These are phyloP conservation scores for Reutealis trisperma DNA, from an alignment of 345 rosid species.

Conservation along the genomic window DNA sequence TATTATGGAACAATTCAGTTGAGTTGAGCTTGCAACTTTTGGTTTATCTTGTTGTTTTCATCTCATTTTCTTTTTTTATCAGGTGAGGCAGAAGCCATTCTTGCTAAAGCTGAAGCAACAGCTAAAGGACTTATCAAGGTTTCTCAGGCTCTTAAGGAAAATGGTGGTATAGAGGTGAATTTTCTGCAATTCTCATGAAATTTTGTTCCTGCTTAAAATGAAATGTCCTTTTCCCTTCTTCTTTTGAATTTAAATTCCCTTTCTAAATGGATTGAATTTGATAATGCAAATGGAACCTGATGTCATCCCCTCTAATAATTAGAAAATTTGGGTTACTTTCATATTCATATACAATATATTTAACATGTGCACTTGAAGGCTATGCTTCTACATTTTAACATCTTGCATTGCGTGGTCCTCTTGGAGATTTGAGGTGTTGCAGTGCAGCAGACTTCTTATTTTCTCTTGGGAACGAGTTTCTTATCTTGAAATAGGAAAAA, in stretches of 20 bases:
- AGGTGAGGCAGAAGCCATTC: slow-evolving; percentile 96
- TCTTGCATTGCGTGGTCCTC: too few species aligned
- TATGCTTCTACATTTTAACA: too few species aligned
- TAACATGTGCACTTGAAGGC: background rate
- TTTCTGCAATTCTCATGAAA: background rate
- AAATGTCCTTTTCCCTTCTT: background rate
- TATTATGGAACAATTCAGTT: background rate
- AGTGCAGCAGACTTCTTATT: background rate
- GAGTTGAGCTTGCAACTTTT: background rate
- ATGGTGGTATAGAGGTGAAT: slow-evolving; percentile 85
- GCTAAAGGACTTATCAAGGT: slow-evolving; percentile 68
- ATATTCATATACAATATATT: background rate
- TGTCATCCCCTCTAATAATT: background rate
- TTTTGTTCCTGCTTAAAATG: background rate
- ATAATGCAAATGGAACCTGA: background rate
- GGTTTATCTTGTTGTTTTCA: background rate
- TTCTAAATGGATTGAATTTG: too few species aligned
- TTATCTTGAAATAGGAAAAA: background rate
- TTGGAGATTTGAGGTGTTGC: background rate
- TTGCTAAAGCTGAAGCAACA: slow-evolving; percentile 85
- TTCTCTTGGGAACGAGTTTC: background rate
- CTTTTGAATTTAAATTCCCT: too few species aligned
- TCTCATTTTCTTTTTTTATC: slow-evolving; percentile 12
- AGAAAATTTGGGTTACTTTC: background rate
- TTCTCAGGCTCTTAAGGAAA: slow-evolving; percentile 66